A percentile compares a stretch with the other conserved stretches of the same genome.
Evolutionary conservation across 2,329 filamentous ascomycete genomes (phyloP).

Genomic region (Pyricularia grisea): DNA sequence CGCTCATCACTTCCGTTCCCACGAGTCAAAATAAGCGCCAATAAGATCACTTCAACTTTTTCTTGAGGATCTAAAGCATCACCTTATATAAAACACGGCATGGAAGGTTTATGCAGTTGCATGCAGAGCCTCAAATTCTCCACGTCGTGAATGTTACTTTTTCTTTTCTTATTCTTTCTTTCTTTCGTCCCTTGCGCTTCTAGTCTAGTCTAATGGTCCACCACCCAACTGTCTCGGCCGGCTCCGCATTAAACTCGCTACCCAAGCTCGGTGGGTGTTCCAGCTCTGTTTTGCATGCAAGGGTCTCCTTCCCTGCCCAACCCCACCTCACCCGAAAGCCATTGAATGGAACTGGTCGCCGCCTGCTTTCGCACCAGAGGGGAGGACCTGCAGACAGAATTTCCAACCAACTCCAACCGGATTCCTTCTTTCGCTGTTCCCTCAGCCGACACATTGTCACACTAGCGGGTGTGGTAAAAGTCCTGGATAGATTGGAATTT

Average conservation of each 20-base stretch:
- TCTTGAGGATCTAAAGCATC: background rate
- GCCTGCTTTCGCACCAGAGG: no score
- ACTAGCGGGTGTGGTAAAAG: no score
- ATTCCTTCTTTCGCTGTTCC: no score
- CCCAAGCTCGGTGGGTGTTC: background rate
- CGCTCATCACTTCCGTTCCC: background rate
- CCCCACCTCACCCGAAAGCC: background rate
- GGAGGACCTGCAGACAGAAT: no score
- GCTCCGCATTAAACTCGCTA: background rate
- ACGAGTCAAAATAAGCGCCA: background rate
- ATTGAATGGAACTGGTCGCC: background rate
- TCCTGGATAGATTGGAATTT: no score
- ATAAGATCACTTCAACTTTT: background rate
- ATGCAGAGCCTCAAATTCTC: background rate
- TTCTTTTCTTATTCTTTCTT: background rate
- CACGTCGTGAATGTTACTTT: background rate
- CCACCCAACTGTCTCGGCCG: background rate
- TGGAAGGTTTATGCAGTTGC: background rate
- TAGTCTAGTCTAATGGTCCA: no score
- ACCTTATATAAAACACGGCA: background rate
- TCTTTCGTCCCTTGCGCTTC: accelerated
- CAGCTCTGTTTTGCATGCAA: background rate
- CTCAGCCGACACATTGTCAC: no score
- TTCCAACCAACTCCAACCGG: no score
- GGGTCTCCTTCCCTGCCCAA: background rate